Base-by-base conservation (phyloP, 2,329 filamentous ascomycete genomes). In the Scedosporium aurantiacum region DNA sequence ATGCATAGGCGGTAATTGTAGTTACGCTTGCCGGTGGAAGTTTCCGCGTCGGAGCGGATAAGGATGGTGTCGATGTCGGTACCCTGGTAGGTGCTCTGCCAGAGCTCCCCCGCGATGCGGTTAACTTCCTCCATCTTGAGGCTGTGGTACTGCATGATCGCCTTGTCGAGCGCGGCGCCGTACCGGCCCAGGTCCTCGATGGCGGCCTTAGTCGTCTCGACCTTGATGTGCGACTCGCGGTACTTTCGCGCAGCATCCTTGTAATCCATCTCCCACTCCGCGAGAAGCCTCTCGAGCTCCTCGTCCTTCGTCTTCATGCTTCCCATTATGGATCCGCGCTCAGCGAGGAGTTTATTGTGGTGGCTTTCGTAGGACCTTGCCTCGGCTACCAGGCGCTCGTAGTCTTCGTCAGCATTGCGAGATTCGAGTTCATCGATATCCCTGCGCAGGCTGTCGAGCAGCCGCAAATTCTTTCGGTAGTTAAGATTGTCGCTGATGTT, bases 61-160 rank as follows among this genome's bases (percentile, higher is more conserved):
- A 95, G 82, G 70, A 99, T 96, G 1, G 90, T 94, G 76, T 99
- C 94, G 61, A 99, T 92, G 70, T 99, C 94, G 0, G 93, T 97
- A 65, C 94, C 94, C 71, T 95, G 90, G 75, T 99, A 99, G 1
- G 94, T 97, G 70, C 87, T 89, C 74, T 90, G 90, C 94, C 94
- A 99, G n/a, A 99, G 82, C 72, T 99, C 94, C 65, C 89, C 90
- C 58, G 95, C 88, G 72, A 97, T 97, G 62, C 86, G 83, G 74
- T 99, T 99, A 72, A 99, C 93, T 72, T 99, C 92, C 67, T 94
- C 90, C 94, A 99, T 99, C 79, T 99, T 99, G 70, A 96, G 78
- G 32, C 87, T 83, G 76, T 99, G 94, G 70, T 93, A 99, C 69
- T 90, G 90, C 90, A 99, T 97, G 69, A 99, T 95, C 56, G 94